Percentiles rank a stretch among this genome's conserved stretches.
phyloP scores from a whole-genome alignment of 306 rosid genomes.

The Sicyos baderoa region DNA sequence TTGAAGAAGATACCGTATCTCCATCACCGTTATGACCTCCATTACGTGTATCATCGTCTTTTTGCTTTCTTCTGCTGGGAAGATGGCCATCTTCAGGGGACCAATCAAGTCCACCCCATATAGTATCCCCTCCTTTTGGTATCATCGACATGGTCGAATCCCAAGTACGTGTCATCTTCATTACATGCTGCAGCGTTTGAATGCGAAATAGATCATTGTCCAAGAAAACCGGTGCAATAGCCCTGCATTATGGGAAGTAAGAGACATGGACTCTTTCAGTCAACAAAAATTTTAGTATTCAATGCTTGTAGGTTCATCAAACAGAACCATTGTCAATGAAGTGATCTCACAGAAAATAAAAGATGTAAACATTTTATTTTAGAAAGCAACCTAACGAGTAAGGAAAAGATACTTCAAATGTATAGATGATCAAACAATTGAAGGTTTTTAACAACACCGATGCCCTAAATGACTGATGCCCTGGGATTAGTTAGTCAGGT shows the following conservation, averaged over 20 bases:
- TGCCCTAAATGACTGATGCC: too few species aligned
- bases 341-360: too few species aligned
- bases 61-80: slow-evolving; percentile 38
- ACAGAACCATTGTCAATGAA: not conserved
- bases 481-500: too few species aligned
- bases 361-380: too few species aligned
- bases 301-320: not conserved
- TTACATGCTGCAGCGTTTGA: slow-evolving; percentile 74
- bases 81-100: slow-evolving; percentile 61
- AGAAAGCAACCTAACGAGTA: not conserved
- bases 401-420: not conserved
- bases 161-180: slow-evolving; percentile 85
- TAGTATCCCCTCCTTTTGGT: slow-evolving; percentile 74
- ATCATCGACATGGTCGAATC: slow-evolving; percentile 91
- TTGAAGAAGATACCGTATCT: slow-evolving; percentile 23
- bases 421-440: not conserved
- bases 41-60: slow-evolving; percentile 21
- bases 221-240: slow-evolving; percentile 66
- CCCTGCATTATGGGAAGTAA: slow-evolving; percentile 36
- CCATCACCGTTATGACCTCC: slow-evolving; percentile 25
- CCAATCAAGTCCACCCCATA: slow-evolving; percentile 89
- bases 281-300: not conserved
- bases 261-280: not conserved
- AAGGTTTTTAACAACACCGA: not conserved
- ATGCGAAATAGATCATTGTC: slow-evolving; percentile 68